Base-by-base conservation (phyloP, 306 rosid genomes). In the Citrullus colocynthis region DNA sequence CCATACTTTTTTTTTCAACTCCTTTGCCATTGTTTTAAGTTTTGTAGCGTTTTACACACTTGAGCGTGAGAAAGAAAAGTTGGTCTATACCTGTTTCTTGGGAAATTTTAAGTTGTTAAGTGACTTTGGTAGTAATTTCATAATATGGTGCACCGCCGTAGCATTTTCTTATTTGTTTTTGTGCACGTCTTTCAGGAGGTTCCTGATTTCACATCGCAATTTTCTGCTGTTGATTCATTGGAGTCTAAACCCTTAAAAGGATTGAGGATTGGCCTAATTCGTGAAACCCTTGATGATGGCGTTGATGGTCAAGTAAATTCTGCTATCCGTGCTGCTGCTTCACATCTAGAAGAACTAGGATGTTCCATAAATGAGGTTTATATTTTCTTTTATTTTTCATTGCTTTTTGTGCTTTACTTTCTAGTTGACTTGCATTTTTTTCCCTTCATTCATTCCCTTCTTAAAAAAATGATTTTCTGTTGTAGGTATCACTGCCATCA, bases 181-280 rank as follows among this genome's bases (percentile, higher is more conserved):
- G 58, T 62, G 65, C 18, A 79, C 51, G 78, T 54, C 28, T 39
- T 80, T 86, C 91, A 95, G 99, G 99, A 86, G 79, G 90, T 90
- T 55, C 93, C 97, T 9, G 76, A 95, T 80, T 88, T 84, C 79
- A 80, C 80, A 42, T 84, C 91, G 70, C 87, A 82, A 41, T 88
- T 88, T 82, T 60, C 39, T 80, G 76, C 90, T 64, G 71, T 71
- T 67, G 86, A 82, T 77, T 82, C 82, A 52, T 85, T 84, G 80
- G 89, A 88, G 74, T 89, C 93, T 59, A 90, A 90, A 87, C 99
- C 99, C 75, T 88, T 95, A 85, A 90, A 88, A 83, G 97, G 99
- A 79, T 82, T 95, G 78, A 90, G 89, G 78, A 78, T 95, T 82
- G 97, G 99, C 77, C 85, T 95, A 78, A 91, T 95, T 74, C 85